A percentile compares a stretch with the other conserved stretches of the same genome.
Conservation (phyloP, 1,284 basidiomycete genomes). For the Ganoderma resinaceum region DNA sequence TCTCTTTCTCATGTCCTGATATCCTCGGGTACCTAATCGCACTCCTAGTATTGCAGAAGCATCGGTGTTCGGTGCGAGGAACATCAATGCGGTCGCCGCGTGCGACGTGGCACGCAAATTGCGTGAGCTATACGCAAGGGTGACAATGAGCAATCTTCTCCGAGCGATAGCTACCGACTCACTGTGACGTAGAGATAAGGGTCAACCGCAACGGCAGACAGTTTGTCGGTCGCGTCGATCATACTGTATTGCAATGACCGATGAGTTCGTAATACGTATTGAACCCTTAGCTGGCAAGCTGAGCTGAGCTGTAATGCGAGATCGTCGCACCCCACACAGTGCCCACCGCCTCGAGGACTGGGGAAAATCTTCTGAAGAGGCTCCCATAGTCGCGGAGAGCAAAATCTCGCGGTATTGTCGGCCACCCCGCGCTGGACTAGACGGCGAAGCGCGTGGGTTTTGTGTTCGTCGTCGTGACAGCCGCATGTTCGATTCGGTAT, state of each 20-base stretch:
- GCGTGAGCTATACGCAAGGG: slow-evolving; percentile 3
- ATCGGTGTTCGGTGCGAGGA: slow-evolving; percentile 20
- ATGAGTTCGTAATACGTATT: background rate
- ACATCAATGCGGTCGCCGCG: slow-evolving; percentile 10
- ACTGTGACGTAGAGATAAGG: slow-evolving; percentile 1
- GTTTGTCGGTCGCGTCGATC: background rate
- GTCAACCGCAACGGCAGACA: background rate
- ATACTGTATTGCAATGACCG: background rate
- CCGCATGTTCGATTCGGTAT: slow-evolving; percentile 12
- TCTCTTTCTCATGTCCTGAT: slow-evolving; percentile 10
- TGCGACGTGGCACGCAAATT: slow-evolving; percentile 2
- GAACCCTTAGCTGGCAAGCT: background rate
- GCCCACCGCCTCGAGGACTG: background rate
- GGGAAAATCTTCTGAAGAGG: background rate
- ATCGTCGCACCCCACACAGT: slow-evolving; percentile 11
- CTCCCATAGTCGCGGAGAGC: background rate
- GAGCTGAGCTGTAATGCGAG: background rate
- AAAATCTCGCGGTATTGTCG: slow-evolving; percentile 16
- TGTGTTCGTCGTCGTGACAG: slow-evolving; percentile 18
- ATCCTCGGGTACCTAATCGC: slow-evolving; percentile 5
- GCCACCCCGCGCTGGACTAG: background rate
- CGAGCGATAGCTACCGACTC: slow-evolving; percentile 1
- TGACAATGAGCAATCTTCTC: background rate
- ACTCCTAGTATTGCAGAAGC: slow-evolving; percentile 18
- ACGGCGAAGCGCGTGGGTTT: background rate